phyloP scores from a whole-genome alignment of 805 yeast genomes.

The Wickerhamomyces chaumierensis region DNA sequence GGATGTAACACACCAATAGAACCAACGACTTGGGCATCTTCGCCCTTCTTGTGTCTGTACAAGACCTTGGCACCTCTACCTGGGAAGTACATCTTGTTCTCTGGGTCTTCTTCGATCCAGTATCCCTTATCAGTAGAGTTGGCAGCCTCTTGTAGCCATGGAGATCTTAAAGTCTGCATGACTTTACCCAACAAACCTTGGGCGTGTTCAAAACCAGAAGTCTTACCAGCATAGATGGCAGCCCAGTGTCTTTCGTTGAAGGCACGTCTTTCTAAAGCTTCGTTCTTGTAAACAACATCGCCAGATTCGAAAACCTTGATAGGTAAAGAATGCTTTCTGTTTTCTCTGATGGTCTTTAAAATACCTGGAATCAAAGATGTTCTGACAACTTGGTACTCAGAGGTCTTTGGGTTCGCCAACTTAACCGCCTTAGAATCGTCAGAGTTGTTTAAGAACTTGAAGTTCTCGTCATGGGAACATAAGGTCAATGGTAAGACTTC shows the following conservation, averaged over 20 bases:
- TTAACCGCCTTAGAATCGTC: constrained; percentile 83
- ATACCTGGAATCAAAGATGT: constrained; percentile 91
- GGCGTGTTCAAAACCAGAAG: constrained; percentile 86
- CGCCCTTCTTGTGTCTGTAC: constrained; percentile 57
- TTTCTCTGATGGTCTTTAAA: constrained; percentile 89
- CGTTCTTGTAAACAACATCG: constrained; percentile 83
- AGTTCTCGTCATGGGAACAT: constrained; percentile 95
- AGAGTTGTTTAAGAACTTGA: constrained; percentile 61
- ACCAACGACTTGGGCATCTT: constrained; percentile 54
- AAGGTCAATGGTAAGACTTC: constrained; percentile 94
- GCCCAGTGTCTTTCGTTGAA: constrained; percentile 90
- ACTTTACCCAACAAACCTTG: constrained; percentile 92
- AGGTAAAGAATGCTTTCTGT: constrained; percentile 91
- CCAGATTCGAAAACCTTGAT: constrained; percentile 92
- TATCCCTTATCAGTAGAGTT: constrained; percentile 57
- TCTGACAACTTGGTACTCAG: constrained; percentile 96
- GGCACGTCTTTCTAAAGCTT: constrained; percentile 75
- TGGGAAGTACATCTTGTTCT: constrained; percentile 75
- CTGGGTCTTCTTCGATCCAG: constrained; percentile 68
- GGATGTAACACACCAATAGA: constrained; percentile 93
- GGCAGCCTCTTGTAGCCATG: constrained; percentile 51
- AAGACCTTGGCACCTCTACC: constrained; percentile 91
- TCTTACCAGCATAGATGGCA: constrained; percentile 88
- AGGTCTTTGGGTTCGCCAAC: constrained; percentile 91
- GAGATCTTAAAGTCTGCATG: constrained; percentile 91